Evolutionary conservation across 2,329 filamentous ascomycete species (phyloP), one percentile per base, ranked within the genome.

Genomic region (Fusarium vanettenii): DNA sequence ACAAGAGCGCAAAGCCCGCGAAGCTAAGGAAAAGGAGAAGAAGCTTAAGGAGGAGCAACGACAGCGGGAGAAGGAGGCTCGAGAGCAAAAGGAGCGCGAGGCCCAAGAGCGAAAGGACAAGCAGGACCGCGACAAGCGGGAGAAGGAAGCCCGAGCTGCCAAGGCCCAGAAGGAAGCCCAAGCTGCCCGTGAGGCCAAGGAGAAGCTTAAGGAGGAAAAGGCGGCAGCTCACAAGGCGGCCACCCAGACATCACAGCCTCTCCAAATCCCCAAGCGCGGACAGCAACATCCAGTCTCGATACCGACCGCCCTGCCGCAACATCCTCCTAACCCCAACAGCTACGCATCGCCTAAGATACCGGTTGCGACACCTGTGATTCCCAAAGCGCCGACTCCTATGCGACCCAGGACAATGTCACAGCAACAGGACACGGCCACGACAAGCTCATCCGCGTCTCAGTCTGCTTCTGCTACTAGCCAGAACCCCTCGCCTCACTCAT

Each of bases 41-140:
- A 96, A 93, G 84, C 90, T 92, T 72, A 95, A 93, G 82, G 95
- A 95, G 79, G 95, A 96, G 80, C 92, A 94, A 76, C 92, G 93
- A 29, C 91, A 93, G 77, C 93, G 89, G 78, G 95, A 98, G 78
- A 94, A 91, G 81, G 94, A 97, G 77, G 90, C 89, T 14, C 91
- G 91, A 41, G 94, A 97, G 78, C 90, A 89, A 79, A 89, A 86
- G 79, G 90, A 91, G 79, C 93, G 91, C 77, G 94, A 97, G 79
- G 91, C 89, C 25, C 91, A 91, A 64, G 89, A 91, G 78, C 85
- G 90, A 79, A 85, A 84, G 76, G 91, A 88, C 76, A 91, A 92
- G 75, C 92, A 89, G 72, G 88, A 90, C 73, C 85, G 89, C 80
- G 90, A 88, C 76, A 91, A 92, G 78, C 90, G 87, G 65, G 89